Evolutionary conservation across 495 filamentous ascomycete genomes (phyloP).

Genomic region (Penicillium verhagenii): DNA sequence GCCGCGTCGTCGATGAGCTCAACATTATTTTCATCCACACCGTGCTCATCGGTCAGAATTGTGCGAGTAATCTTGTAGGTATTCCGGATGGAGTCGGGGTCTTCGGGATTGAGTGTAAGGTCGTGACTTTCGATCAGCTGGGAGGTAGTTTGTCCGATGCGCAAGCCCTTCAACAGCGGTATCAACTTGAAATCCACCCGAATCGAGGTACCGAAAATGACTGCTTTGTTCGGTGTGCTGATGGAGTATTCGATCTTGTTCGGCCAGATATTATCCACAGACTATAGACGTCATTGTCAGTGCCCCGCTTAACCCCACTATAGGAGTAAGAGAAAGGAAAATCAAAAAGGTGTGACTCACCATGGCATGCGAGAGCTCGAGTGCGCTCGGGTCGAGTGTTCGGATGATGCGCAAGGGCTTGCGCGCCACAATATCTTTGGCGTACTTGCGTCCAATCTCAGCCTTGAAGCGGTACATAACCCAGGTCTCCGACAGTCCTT

Average conservation of each 20-base stretch:
- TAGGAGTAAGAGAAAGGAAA: not conserved
- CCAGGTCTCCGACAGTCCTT: constrained; percentile 76
- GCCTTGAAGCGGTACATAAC: constrained; percentile 88
- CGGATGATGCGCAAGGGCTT: constrained; percentile 85
- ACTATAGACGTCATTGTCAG: constrained; percentile 35
- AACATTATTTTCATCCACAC: constrained; percentile 57
- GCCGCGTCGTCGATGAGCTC: constrained; percentile 70
- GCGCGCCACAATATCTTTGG: constrained; percentile 72
- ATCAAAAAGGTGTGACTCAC: constrained; percentile 50
- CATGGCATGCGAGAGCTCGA: constrained; percentile 85
- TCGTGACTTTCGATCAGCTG: constrained; percentile 78
- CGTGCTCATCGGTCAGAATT: constrained; percentile 61
- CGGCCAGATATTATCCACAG: constrained; percentile 91
- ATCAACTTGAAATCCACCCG: constrained; percentile 77
- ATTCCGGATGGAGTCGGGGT: constrained; percentile 49
- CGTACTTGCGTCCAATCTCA: constrained; percentile 76
- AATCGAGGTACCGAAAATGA: constrained; percentile 83
- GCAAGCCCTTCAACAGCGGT: constrained; percentile 82
- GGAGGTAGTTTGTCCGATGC: constrained; percentile 71
- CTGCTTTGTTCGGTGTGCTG: constrained; percentile 82
- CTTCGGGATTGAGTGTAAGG: constrained; percentile 52
- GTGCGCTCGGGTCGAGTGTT: constrained; percentile 74
- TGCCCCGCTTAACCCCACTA: not conserved
- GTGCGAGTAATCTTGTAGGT: constrained; percentile 62
- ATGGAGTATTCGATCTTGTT: constrained; percentile 94